Evolutionary conservation across 2,329 filamentous ascomycete genomes (phyloP), one percentile per base, ranked within the genome.

Genomic region (Fusarium coicis): DNA sequence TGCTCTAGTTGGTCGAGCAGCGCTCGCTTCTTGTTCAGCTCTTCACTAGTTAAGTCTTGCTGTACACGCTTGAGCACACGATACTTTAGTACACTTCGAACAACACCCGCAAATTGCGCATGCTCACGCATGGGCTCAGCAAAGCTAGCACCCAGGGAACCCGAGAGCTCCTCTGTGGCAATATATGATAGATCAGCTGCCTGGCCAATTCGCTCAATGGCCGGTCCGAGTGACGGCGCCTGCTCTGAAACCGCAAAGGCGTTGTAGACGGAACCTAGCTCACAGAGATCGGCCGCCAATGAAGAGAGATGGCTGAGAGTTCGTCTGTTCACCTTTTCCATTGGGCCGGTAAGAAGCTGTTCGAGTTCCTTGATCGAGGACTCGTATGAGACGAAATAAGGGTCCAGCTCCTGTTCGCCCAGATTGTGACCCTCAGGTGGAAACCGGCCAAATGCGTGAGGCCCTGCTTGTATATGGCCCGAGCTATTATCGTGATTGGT

Each of bases 71-170:
- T 99, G 70, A 98, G 85, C 6, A 98, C 92, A 21, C 96, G 88
- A 80, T 98, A 99, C 73, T 93, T 90, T 61, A 99, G 85, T 39
- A 99, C 96, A 74, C 87, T 93, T 46, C 95, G 91, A 7, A 99
- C 96, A 2, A 99, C 94, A 16, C 96, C 94, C 1, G 96, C 96
- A 81, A 99, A 99, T 79, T 99, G 96, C 18, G 96, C 95, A 78
- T 95, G 97, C 83, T 99, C 96, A 62, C 97, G 90, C 94, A 99
- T 98, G 1, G 96, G 96, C 79, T 99, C 97, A 0, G 97, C 95
- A 79, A 99, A 99, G 74, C 91, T 96, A 39, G 96, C 95, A 26
- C 95, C 95, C n/a, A 99, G 85, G 0, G 93, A 93, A 4, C 91
- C 91, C 0, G 95, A 95, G 7, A 99, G 86, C 80, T 99, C 96